Evolutionary conservation across 768 basidiomycete species (phyloP), one percentile per base, ranked within the genome.

Genomic region (Collybiopsis luxurians): DNA sequence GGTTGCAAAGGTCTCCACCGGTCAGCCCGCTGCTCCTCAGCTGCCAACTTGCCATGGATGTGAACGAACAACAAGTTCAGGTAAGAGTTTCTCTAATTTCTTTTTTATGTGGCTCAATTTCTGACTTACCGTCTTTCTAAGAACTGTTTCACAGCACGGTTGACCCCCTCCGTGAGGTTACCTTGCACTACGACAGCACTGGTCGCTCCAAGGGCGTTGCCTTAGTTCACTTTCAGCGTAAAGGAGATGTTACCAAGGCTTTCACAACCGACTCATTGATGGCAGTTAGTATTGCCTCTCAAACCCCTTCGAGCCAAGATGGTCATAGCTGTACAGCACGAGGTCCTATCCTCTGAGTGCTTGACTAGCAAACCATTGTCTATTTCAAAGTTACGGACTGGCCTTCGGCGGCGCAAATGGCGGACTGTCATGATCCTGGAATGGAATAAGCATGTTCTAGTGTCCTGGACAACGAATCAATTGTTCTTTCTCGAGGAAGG

Each of bases 201-300:
- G 97, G 97, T 47, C 87, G 89, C 64, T 95, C 92, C 45, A 96
- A 95, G 69, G 97, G 97, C 57, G 79, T 87, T 59, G 96, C 96
- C 34, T 83, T 88, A 13, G 88, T 99, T 57, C 78, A 84, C 64
- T 98, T 98, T 81, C 77, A 79, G 64, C 84, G 82, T 66, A 89
- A 87, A 67, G 95, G 94, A 57, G 93, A 95, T 67, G 97, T 89
- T 57, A 85, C 85, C 69, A 92, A 89, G 80, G 97, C 97, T 2
- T 95, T 87, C 73, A 82, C 83, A 92, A 92, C 78, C 89, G 97
- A 71, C 90, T 98, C 77, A 95, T 99, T 85, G 97, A 99, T 89
- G 94, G 95, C 80, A 97, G 97, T 99, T 90, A 94, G 97, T 98
- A 90, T 82, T 84, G 78, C 76, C 80, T 79, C 75, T 74, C 72